Percentiles rank a stretch among this genome's conserved stretches.
Evolutionary conservation across 768 basidiomycete genomes (phyloP).

Genomic region (Tylopilus subfusipes): DNA sequence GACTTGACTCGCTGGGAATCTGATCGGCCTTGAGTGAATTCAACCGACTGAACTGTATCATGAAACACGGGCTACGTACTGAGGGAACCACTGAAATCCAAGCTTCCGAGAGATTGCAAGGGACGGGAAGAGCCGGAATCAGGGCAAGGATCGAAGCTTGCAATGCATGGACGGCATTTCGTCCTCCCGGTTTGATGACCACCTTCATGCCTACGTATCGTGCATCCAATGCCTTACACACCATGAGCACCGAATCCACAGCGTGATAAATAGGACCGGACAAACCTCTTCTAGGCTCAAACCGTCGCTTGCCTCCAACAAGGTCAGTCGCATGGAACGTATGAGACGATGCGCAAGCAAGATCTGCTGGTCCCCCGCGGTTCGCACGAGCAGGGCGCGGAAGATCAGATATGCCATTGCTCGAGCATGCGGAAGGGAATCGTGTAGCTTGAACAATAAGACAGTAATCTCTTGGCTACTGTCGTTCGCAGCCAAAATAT

Average conservation of each 20-base stretch:
- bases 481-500: conserved; percentile 53
- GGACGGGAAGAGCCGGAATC: conserved; percentile 45
- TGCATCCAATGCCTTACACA: conserved; percentile 43
- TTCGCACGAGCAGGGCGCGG: conserved; percentile 53
- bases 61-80: conserved; percentile 27
- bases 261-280: neutral
- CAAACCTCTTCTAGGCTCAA: conserved; percentile 31
- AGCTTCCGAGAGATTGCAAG: conserved; percentile 36
- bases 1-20: conserved; percentile 18
- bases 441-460: conserved; percentile 51
- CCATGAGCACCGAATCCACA: conserved; percentile 1
- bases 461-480: conserved; percentile 41
- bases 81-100: conserved; percentile 46
- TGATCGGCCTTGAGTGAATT: conserved; percentile 17
- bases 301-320: conserved; percentile 44
- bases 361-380: conserved; percentile 59
- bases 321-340: conserved; percentile 42
- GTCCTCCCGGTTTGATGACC: conserved; percentile 58
- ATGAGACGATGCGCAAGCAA: conserved; percentile 49
- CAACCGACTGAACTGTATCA: neutral
- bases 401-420: conserved; percentile 59
- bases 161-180: conserved; percentile 50
- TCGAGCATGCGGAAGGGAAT: conserved; percentile 48
- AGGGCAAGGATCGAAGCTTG: conserved; percentile 55
- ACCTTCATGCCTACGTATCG: conserved; percentile 45